phyloP scores from a whole-genome alignment of 768 basidiomycete species.

The Phaeotremella fagi region DNA sequence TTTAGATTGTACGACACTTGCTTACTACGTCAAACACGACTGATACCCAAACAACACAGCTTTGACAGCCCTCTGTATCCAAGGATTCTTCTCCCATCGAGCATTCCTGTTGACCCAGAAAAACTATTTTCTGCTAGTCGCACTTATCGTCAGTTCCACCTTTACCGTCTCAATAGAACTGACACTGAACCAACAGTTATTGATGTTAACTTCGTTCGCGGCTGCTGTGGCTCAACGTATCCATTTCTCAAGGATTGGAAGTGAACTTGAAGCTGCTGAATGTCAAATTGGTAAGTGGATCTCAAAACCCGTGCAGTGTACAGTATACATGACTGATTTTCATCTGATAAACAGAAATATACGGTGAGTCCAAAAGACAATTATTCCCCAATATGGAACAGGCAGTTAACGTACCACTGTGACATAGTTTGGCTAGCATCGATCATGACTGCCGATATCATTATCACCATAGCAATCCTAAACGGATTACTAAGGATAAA shows the following conservation, averaged over 20 bases:
- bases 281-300: background rate
- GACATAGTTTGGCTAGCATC: conserved; percentile 18
- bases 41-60: no score
- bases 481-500: conserved; percentile 21
- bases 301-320: no score
- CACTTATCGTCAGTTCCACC: conserved; percentile 3
- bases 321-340: background rate
- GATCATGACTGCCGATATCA: conserved; percentile 24
- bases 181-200: no score
- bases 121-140: conserved; percentile 5
- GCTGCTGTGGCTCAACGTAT: conserved; percentile 11
- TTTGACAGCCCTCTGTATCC: conserved; percentile 2
- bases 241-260: conserved; percentile 12
- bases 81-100: conserved; percentile 20
- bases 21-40: no score
- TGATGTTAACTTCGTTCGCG: conserved; percentile 7
- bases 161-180: no score
- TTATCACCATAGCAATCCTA: conserved; percentile 24
- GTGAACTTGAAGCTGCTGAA: conserved; percentile 8
- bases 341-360: no score
- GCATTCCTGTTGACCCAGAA: conserved; percentile 17
- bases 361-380: no score
- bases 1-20: no score
- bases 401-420: background rate
- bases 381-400: no score